Conservation (phyloP, 306 rosid genomes). For the Castanospermum australe region DNA sequence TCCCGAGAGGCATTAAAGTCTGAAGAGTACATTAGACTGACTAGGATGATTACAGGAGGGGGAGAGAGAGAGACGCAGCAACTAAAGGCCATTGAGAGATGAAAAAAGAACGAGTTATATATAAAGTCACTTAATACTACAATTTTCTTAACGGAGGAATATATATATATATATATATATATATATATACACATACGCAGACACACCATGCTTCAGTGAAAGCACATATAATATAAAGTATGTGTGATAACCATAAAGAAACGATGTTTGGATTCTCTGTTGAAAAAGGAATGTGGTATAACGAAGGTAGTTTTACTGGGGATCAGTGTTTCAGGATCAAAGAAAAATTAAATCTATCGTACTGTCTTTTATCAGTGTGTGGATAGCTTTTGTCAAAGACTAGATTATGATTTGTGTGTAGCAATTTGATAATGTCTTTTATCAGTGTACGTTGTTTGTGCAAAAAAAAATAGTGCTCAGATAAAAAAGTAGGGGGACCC, state of each 20-base stretch:
- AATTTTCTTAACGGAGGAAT: not conserved
- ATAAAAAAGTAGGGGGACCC: constrained; percentile 32
- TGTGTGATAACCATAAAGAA: constrained; percentile 22
- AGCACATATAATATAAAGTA: constrained; percentile 6
- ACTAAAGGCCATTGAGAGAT: not conserved
- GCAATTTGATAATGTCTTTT: constrained; percentile 31
- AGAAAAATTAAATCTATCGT: constrained; percentile 22
- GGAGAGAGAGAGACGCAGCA: not conserved
- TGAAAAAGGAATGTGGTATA: constrained; percentile 29
- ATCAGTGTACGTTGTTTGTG: constrained; percentile 29
- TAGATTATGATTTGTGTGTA: constrained; percentile 10
- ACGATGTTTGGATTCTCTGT: constrained; percentile 35
- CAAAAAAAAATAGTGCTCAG: constrained; percentile 23
- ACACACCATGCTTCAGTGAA: not conserved
- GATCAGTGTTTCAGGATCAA: constrained; percentile 34
- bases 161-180: not conserved
- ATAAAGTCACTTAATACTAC: not conserved
- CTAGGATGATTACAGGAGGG: constrained; percentile 22
- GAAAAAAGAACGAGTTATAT: not conserved
- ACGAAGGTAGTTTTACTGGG: constrained; percentile 33
- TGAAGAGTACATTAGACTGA: constrained; percentile 31
- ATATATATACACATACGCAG: no score
- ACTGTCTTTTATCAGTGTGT: constrained; percentile 27
- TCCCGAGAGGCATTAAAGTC: constrained; percentile 40
- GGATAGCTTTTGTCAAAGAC: constrained; percentile 33